Evolutionary conservation across 2,329 filamentous ascomycete genomes (phyloP).

Genomic region (Coniella lustricola): DNA sequence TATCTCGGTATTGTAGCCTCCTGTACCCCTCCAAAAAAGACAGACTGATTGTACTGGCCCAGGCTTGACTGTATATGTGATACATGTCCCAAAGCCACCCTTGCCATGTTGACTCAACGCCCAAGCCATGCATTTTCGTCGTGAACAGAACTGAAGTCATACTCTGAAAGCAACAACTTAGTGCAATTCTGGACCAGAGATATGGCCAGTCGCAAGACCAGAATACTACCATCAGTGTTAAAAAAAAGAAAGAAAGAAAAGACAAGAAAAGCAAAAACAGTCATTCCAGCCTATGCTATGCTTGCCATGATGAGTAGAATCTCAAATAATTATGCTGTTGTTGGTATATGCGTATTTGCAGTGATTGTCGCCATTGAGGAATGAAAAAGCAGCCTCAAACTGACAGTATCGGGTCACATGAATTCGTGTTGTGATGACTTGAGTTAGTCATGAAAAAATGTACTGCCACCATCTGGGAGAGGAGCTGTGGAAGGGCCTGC

Average conservation of each 20-base stretch:
- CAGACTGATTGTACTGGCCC: neutral
- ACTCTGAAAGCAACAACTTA: constrained; percentile 5
- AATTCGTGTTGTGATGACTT: neutral
- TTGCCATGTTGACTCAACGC: constrained; percentile 7
- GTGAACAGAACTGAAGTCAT: constrained; percentile 4
- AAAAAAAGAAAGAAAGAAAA: neutral
- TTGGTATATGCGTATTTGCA: neutral
- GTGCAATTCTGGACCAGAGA: constrained; percentile 12
- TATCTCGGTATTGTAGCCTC: neutral
- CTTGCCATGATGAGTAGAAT: constrained; percentile 7
- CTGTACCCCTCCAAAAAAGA: constrained; percentile 1
- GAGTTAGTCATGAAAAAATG: constrained; percentile 43
- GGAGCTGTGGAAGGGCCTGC: constrained; percentile 49
- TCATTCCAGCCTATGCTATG: constrained; percentile 12
- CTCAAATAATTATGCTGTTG: neutral
- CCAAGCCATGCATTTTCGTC: constrained; percentile 12
- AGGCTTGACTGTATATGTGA: neutral
- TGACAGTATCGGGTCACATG: neutral
- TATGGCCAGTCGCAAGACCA: constrained; percentile 11
- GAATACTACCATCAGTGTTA: constrained; percentile 4
- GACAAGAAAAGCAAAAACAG: too few relatives aligned
- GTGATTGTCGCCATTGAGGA: neutral
- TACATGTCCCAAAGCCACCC: constrained; percentile 1
- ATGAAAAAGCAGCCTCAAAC: neutral
- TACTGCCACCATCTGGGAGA: constrained; percentile 37